These are phyloP conservation scores for Fusarium hainanense DNA, from an alignment of 2,329 filamentous ascomycete species.

Conservation along the genomic window DNA sequence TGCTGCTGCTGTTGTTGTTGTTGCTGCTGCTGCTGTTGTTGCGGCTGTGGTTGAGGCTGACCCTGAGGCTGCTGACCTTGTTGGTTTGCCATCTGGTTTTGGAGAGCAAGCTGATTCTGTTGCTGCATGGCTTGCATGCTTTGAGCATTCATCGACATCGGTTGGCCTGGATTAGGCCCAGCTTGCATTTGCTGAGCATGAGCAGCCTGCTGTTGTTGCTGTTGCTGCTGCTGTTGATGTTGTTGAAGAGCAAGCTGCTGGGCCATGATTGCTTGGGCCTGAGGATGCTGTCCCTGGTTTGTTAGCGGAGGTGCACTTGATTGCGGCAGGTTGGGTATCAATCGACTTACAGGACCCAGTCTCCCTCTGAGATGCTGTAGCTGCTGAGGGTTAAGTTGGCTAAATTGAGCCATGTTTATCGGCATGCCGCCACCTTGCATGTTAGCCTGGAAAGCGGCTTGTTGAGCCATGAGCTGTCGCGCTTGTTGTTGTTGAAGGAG, in stretches of 20 bases:
- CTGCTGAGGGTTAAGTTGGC: slow-evolving; percentile 62
- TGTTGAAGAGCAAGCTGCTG: slow-evolving; percentile 53
- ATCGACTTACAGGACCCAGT: slow-evolving; percentile 55
- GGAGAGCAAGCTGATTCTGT: slow-evolving; percentile 54
- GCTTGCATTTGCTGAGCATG: slow-evolving; percentile 56
- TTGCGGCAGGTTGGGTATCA: not conserved
- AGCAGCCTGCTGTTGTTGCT: slow-evolving; percentile 49
- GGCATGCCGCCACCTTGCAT: slow-evolving; percentile 64
- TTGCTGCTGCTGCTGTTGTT: slow-evolving; percentile 5
- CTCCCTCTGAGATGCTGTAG: slow-evolving; percentile 61
- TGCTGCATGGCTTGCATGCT: slow-evolving; percentile 59
- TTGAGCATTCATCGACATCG: slow-evolving; percentile 61
- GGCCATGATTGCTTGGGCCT: slow-evolving; percentile 55
- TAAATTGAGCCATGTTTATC: slow-evolving; percentile 64
- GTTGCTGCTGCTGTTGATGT: slow-evolving; percentile 51
- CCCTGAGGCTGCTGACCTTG: slow-evolving; percentile 46
- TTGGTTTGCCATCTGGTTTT: slow-evolving; percentile 48
- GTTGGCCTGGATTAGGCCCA: slow-evolving; percentile 59
- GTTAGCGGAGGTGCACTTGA: slow-evolving; percentile 27
- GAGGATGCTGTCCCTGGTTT: slow-evolving; percentile 47
- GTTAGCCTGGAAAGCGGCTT: slow-evolving; percentile 61
- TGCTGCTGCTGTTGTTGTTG: slow-evolving; percentile 45
- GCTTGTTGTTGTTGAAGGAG: slow-evolving; percentile 67
- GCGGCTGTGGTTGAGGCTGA: slow-evolving; percentile 44
- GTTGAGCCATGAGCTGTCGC: slow-evolving; percentile 66